phyloP scores from a whole-genome alignment of 257 asterid genomes.

The Solanum stenotomum region DNA sequence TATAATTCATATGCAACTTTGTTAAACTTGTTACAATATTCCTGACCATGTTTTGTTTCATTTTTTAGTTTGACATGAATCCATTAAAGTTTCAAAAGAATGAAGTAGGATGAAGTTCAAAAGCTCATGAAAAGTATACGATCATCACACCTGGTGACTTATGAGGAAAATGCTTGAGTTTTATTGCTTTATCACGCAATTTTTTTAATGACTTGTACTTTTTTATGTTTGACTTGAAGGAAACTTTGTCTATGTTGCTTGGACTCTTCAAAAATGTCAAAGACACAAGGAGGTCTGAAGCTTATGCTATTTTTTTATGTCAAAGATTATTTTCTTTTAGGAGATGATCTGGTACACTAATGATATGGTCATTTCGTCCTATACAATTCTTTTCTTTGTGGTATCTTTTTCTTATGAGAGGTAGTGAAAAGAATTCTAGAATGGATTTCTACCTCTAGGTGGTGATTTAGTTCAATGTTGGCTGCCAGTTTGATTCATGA shows the following conservation, averaged over 20 bases:
- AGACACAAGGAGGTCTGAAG: not conserved
- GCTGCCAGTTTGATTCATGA: not conserved
- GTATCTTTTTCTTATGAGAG: not conserved
- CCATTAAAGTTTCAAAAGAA: too few species aligned
- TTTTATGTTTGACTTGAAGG: not conserved
- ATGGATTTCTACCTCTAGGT: not conserved
- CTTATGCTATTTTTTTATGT: not conserved
- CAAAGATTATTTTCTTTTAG: not conserved
- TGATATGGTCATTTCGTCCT: not conserved
- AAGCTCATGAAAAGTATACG: too few species aligned
- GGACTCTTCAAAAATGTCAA: not conserved
- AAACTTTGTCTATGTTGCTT: too few species aligned
- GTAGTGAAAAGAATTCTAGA: not conserved
- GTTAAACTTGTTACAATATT: too few species aligned
- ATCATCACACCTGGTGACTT: too few species aligned
- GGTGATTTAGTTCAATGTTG: not conserved
- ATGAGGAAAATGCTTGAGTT: too few species aligned
- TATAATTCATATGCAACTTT: too few species aligned
- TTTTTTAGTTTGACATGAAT: too few species aligned
- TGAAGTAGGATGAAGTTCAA: too few species aligned
- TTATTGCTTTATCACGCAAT: not conserved
- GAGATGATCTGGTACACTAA: not conserved
- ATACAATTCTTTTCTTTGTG: not conserved
- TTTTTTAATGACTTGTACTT: not conserved
- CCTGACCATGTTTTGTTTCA: too few species aligned